These are phyloP conservation scores for Taiozyma sp. DNA, from an alignment of 1,139 yeast genomes.

Conservation along the genomic window DNA sequence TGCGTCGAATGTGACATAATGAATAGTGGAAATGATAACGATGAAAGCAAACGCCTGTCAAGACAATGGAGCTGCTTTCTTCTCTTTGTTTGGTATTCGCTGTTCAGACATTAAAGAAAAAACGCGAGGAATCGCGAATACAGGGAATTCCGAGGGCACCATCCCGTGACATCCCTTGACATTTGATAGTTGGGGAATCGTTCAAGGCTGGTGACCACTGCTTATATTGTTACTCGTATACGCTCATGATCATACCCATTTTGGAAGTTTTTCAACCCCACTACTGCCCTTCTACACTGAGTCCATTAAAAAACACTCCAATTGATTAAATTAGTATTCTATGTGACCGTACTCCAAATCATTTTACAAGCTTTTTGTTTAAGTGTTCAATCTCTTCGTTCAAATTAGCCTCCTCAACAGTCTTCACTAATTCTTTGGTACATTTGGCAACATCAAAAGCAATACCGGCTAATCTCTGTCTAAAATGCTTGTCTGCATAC, in stretches of 20 bases:
- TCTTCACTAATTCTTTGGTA: slow-evolving; percentile 90
- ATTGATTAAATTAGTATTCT: too few species aligned
- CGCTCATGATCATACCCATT: too few species aligned
- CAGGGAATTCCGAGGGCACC: not conserved
- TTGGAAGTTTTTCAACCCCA: too few species aligned
- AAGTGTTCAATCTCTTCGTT: slow-evolving; percentile 61
- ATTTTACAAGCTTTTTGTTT: slow-evolving; percentile 28
- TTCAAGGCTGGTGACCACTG: too few species aligned
- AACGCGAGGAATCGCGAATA: not conserved
- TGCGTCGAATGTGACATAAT: not conserved
- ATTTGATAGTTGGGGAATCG: too few species aligned
- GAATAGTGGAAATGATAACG: not conserved
- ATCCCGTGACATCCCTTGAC: too few species aligned
- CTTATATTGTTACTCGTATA: too few species aligned
- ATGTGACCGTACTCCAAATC: not conserved
- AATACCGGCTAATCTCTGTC: slow-evolving; percentile 90
- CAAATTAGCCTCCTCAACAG: slow-evolving; percentile 90
- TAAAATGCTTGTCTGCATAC: slow-evolving; percentile 83
- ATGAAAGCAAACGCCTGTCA: not conserved
- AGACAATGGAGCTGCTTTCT: not conserved
- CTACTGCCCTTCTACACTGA: not conserved
- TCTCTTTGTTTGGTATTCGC: not conserved
- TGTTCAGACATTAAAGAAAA: not conserved
- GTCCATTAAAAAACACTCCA: not conserved
- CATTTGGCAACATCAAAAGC: slow-evolving; percentile 96